Base-by-base conservation (phyloP, 352 stramenopile genomes). In the Globisporangium perplexum region DNA sequence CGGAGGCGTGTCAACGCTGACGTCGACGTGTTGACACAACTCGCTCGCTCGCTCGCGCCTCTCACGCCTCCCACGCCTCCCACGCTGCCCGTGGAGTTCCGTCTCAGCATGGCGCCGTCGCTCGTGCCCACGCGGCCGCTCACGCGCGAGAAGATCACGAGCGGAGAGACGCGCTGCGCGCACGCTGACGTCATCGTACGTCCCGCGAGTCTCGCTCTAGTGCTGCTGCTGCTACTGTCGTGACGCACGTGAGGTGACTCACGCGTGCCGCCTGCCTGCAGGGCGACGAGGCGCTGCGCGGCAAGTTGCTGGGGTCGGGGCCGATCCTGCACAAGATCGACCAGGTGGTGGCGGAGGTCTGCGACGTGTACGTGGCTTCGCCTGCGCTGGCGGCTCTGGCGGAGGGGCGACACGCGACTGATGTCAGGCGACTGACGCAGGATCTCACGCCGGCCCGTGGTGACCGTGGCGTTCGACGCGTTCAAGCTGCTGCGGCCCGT, bases 261-360 rank as follows among this genome's bases (percentile, higher is more conserved):
- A n/a, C n/a, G n/a, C n/a, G n/a, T n/a, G n/a, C n/a, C n/a, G n/a
- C n/a, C n/a, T n/a, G n/a, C n/a, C 3, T 10, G 15, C 22, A 81
- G 73, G 71, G 73, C 17, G 63, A 76, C 43, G 73, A 81, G 28
- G 62, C 68, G 26, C 65, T 81, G 52, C 69, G 71, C 36, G 73
- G 73, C 44, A 74, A 79, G 43, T 23, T 74, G 51, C 60, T 84
- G 8, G 71, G 73, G 31, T 75, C 72, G 14, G 73, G 73, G 2
- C 73, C 68, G 26, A 69, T 84, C 35, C 57, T 84, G 47, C 70
- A 78, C 57, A 68, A 70, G 52, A 70, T 83, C 47, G 70, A 80
- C 50, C 63, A 66, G 33, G 64, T 83, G 42, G 68, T 63, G 8
- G 65, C 69, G 14, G 62, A 66, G 43, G 66, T 77, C 22, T 60